Conservation (phyloP, 2,329 filamentous ascomycete species). For the Pseudocercospora ulei region DNA sequence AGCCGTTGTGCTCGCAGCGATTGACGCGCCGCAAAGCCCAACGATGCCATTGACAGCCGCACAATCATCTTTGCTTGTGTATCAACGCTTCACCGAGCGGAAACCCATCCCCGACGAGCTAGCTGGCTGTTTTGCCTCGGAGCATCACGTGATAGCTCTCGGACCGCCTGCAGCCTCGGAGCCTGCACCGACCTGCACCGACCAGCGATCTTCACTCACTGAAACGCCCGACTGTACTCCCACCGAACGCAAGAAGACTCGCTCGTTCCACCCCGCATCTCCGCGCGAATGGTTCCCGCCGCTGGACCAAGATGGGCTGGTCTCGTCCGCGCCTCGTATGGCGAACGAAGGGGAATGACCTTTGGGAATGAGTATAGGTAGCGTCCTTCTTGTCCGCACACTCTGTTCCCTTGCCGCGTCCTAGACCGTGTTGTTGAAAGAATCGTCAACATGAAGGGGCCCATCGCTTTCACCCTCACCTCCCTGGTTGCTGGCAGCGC, state of each 20-base stretch:
- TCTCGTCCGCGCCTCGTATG: slow-evolving; percentile 6
- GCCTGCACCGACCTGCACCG: too few relatives aligned
- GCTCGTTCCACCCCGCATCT: slow-evolving; percentile 6
- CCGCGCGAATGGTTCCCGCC: slow-evolving; percentile 1
- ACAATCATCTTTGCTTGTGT: slow-evolving; percentile 15
- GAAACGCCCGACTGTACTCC: background rate
- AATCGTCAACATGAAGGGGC: slow-evolving; percentile 13
- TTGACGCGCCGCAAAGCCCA: slow-evolving; percentile 22
- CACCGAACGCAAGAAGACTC: background rate
- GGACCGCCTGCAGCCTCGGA: too few relatives aligned
- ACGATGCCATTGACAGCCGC: slow-evolving; percentile 14
- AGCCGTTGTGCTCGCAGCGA: slow-evolving; percentile 14
- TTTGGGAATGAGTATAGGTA: too few relatives aligned
- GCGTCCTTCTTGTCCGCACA: background rate
- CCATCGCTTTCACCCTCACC: slow-evolving; percentile 3
- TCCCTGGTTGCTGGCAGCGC: slow-evolving; percentile 11
- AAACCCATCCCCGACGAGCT: too few relatives aligned
- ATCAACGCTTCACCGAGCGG: too few relatives aligned
- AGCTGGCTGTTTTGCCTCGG: too few relatives aligned
- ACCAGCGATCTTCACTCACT: too few relatives aligned
- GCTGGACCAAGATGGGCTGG: slow-evolving; percentile 4
- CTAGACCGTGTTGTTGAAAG: too few relatives aligned
- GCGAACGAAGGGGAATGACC: slow-evolving; percentile 5
- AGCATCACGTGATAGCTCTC: too few relatives aligned
- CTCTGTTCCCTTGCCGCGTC: too few relatives aligned